Evolutionary conservation across 305 asterid species (phyloP).

Genomic region (Fraxinus xanthoxyloides): DNA sequence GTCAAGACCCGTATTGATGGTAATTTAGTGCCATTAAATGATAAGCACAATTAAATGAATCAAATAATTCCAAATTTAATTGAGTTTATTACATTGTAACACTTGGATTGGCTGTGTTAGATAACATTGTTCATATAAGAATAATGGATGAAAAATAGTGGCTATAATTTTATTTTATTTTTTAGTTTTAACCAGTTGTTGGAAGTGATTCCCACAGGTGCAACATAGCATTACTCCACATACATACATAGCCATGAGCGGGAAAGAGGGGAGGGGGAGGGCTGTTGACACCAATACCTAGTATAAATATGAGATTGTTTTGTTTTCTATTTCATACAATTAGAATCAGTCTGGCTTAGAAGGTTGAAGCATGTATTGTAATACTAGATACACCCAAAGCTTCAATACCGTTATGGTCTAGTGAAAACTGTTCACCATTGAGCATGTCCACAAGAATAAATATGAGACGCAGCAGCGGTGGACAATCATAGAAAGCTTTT

Average conservation of each 20-base stretch:
- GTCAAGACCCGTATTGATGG: constrained; percentile 12
- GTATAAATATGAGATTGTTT: not conserved
- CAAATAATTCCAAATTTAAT: too few relatives aligned
- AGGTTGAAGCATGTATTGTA: not conserved
- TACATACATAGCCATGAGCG: not conserved
- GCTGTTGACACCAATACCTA: not conserved
- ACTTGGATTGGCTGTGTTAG: constrained; percentile 14
- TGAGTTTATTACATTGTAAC: too few relatives aligned
- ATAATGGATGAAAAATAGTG: too few relatives aligned
- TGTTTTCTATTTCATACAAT: not conserved
- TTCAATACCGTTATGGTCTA: not conserved
- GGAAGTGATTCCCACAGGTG: too few relatives aligned
- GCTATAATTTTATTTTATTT: too few relatives aligned
- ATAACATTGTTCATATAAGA: too few relatives aligned
- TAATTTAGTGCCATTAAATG: constrained; percentile 17
- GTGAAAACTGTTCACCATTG: not conserved
- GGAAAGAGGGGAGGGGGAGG: not conserved
- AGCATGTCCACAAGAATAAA: constrained; percentile 16
- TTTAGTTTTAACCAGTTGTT: too few relatives aligned
- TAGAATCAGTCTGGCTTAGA: not conserved
- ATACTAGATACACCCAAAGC: not conserved
- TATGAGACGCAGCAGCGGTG: constrained; percentile 11
- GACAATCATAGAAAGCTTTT: constrained; percentile 33
- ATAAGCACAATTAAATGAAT: too few relatives aligned
- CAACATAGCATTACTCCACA: not conserved